Evolutionary conservation across 106 monocot species (phyloP), one percentile per base, ranked within the genome.

Genomic region (Dendrobium huoshanense): DNA sequence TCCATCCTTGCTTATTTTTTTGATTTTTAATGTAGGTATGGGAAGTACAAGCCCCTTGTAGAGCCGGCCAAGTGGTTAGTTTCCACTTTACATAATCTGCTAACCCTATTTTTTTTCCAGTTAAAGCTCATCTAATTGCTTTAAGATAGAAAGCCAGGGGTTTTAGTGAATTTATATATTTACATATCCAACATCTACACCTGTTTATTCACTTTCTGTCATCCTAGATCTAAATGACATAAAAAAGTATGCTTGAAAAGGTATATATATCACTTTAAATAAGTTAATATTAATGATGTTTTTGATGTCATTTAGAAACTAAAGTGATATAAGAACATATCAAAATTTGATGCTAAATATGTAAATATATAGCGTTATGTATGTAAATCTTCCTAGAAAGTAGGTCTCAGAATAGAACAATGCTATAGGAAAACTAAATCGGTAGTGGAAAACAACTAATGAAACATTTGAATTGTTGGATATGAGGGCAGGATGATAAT

Each of bases 61-160:
- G 97, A 98, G 79, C 94, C 97, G 0, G 90, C 94, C 0, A 98
- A 98, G 80, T 98, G 97, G 97, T 98, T 84, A 59, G 4, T 25
- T 45, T 24, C 18, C 24, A 43, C 29, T 22, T 65, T 65, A 20
- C 22, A 24, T 20, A 8, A 22, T 11, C n/a, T 13, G 22, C 61
- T 61, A 61, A n/a, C 22, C 61, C 8, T 61, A 6, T 61, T 61
- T n/a, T 61, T 10, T 6, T 61, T 61, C 16, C 54, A 6, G 8
- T 3, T 8, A 61, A 4, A 22, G 22, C 10, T 61, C 61, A 24
- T 61, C 22, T 61, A 8, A 61, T 61, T 61, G 61, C 19, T 61
- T 61, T 61, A n/a, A n/a, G 10, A 51, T 51, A 13, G 51, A 51
- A 3, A 13, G 51, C 2, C 3, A 13, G 51, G 10, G 13, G 13